These are phyloP conservation scores for Cnidoscolus chayamansa DNA, from an alignment of 441 rosid species.

Conservation along the genomic window DNA sequence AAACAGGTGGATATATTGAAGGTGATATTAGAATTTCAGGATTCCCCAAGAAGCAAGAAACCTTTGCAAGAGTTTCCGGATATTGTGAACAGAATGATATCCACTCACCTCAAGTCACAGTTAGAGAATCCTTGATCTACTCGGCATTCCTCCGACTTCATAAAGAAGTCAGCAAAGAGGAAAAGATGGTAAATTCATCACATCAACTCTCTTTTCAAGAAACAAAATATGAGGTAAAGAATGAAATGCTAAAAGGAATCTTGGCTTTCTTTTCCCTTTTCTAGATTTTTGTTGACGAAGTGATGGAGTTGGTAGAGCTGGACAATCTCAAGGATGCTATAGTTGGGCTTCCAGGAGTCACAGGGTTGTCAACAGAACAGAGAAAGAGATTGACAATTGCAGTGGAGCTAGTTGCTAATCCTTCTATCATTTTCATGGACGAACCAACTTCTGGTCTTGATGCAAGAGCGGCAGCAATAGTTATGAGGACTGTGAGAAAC, in stretches of 20 bases:
- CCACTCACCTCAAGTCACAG: slow-evolving; percentile 52
- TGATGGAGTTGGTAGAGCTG: slow-evolving; percentile 56
- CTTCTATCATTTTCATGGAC: slow-evolving; percentile 71
- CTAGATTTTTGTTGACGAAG: slow-evolving; percentile 63
- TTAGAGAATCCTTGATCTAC: slow-evolving; percentile 60
- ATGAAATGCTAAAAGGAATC: neutral
- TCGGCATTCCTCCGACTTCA: slow-evolving; percentile 44
- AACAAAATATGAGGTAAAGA: neutral
- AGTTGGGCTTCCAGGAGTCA: slow-evolving; percentile 53
- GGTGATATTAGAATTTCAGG: slow-evolving; percentile 78
- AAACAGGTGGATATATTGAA: slow-evolving; percentile 81
- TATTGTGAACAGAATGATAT: slow-evolving; percentile 35
- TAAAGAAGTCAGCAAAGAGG: slow-evolving; percentile 41
- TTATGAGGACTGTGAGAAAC: slow-evolving; percentile 68
- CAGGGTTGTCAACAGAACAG: slow-evolving; percentile 75
- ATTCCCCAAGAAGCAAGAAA: slow-evolving; percentile 57
- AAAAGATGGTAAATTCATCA: slow-evolving; percentile 47
- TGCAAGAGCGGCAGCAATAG: slow-evolving; percentile 74
- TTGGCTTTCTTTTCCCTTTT: neutral
- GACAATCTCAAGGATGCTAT: slow-evolving; percentile 55
- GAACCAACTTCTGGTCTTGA: slow-evolving; percentile 71
- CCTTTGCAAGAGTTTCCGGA: slow-evolving; percentile 43
- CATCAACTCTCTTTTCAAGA: neutral
- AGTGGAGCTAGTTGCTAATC: slow-evolving; percentile 69
- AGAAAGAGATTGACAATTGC: slow-evolving; percentile 67